Percentiles rank a stretch among this genome's conserved stretches.
These are phyloP conservation scores for Agrocybe pediades DNA, from an alignment of 768 basidiomycete genomes.

Conservation along the genomic window DNA sequence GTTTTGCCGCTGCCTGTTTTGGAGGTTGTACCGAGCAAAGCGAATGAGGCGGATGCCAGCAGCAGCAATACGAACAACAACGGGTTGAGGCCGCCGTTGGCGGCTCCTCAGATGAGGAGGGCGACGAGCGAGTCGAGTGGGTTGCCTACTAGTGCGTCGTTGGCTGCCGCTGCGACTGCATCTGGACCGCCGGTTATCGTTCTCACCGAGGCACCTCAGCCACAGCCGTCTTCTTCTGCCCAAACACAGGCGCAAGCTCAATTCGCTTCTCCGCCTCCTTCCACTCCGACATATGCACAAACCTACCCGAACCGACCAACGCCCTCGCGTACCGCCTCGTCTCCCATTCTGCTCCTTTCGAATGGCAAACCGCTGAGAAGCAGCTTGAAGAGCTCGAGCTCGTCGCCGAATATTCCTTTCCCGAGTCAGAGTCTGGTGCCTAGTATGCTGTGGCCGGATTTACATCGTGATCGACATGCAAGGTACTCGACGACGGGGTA, in stretches of 20 bases:
- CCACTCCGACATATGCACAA: conserved; percentile 5
- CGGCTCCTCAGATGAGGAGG: no score
- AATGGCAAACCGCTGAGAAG: conserved; percentile 89
- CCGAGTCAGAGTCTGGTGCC: conserved; percentile 29
- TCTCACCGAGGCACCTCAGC: background rate
- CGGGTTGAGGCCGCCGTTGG: no score
- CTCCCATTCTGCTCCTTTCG: conserved; percentile 44
- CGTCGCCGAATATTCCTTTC: conserved; percentile 48
- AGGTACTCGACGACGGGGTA: no score
- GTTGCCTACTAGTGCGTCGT: no score
- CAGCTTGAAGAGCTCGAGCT: conserved; percentile 70
- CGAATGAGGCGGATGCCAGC: no score
- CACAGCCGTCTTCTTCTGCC: conserved; percentile 29
- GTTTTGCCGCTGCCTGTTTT: no score
- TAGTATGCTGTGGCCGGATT: conserved; percentile 26
- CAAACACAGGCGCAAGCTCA: conserved; percentile 19
- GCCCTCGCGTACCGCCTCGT: conserved; percentile 37
- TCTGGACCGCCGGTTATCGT: no score
- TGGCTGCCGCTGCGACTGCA: no score
- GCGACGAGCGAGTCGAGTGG: no score
- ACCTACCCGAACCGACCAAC: conserved; percentile 31
- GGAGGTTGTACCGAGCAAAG: background rate
- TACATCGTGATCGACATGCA: conserved; percentile 5
- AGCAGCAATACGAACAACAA: no score
- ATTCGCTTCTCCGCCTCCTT: background rate